These are phyloP conservation scores for Mortierella sp. DNA, from an alignment of 371 early-diverging fungal species.

Conservation along the genomic window DNA sequence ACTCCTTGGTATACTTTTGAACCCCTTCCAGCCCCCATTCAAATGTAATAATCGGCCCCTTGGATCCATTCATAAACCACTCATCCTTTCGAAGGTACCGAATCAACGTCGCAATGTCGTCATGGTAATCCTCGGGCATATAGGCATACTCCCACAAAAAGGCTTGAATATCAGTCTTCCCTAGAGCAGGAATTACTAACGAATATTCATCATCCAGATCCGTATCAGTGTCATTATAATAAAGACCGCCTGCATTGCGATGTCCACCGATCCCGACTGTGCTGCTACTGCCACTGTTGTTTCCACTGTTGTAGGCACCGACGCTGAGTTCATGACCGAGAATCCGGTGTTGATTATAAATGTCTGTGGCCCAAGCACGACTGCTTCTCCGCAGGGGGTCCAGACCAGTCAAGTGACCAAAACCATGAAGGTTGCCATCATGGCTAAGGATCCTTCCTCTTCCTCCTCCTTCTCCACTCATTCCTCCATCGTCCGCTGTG, in stretches of 20 bases:
- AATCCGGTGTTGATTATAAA: too few relatives aligned
- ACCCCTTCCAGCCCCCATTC: conserved; percentile 42
- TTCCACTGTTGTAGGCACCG: too few relatives aligned
- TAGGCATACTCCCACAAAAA: conserved; percentile 53
- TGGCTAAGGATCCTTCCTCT: too few relatives aligned
- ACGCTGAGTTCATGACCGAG: too few relatives aligned
- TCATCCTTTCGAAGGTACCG: conserved; percentile 45
- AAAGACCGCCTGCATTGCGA: not conserved
- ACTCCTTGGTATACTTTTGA: conserved; percentile 38
- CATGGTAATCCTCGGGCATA: conserved; percentile 40
- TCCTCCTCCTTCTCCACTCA: too few relatives aligned
- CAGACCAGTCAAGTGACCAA: too few relatives aligned
- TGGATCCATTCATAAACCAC: conserved; percentile 47
- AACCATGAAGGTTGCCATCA: too few relatives aligned
- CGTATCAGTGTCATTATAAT: conserved; percentile 24
- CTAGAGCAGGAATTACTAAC: conserved; percentile 37
- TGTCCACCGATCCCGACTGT: too few relatives aligned
- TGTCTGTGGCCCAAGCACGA: too few relatives aligned
- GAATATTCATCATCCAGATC: conserved; percentile 46
- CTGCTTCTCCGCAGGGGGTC: too few relatives aligned
- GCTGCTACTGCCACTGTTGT: too few relatives aligned
- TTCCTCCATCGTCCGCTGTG: too few relatives aligned
- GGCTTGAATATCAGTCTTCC: conserved; percentile 46
- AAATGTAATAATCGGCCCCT: conserved; percentile 33
- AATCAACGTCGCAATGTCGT: conserved; percentile 45